Conservation (phyloP, 2,329 filamentous ascomycete species). For the Ophiostoma ips region DNA sequence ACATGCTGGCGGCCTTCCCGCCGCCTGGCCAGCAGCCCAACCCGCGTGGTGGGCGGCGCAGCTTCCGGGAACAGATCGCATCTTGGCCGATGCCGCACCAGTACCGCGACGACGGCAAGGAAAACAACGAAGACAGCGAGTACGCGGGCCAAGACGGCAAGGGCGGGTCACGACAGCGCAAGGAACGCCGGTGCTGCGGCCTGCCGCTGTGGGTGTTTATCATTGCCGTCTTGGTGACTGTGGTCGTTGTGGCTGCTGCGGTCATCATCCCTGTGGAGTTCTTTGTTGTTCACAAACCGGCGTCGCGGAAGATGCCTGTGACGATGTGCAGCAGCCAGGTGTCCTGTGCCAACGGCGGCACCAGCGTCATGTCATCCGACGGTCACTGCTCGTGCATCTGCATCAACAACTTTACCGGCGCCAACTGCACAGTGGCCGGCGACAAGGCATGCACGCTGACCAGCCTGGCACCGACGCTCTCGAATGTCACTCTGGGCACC, state of each 20-base stretch:
- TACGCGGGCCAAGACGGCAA: constrained; percentile 5
- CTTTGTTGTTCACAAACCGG: constrained; percentile 42
- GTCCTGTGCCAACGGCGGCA: constrained; percentile 67
- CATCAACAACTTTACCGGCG: constrained; percentile 66
- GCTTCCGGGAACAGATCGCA: constrained; percentile 32
- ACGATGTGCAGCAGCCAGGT: constrained; percentile 44
- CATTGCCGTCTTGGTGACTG: constrained; percentile 45
- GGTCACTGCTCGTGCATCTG: constrained; percentile 75
- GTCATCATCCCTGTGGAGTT: constrained; percentile 63
- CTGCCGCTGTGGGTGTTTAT: constrained; percentile 70
- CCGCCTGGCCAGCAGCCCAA: constrained; percentile 37
- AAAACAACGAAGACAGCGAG: constrained; percentile 9
- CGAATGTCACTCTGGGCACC: constrained; percentile 67
- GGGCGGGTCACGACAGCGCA: constrained; percentile 22
- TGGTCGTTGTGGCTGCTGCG: constrained; percentile 66
- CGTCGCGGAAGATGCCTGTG: constrained; percentile 23
- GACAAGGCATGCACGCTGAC: constrained; percentile 40
- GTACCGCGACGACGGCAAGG: constrained; percentile 13
- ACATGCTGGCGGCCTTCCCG: constrained; percentile 53
- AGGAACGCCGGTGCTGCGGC: constrained; percentile 59
- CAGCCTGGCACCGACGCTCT: constrained; percentile 21
- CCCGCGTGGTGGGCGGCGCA: constrained; percentile 28
- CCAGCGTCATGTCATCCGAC: constrained; percentile 49
- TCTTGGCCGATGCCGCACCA: constrained; percentile 36
- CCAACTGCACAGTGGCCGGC: constrained; percentile 34